Conservation (phyloP, 495 filamentous ascomycete species). For the Neurospora sp. region DNA sequence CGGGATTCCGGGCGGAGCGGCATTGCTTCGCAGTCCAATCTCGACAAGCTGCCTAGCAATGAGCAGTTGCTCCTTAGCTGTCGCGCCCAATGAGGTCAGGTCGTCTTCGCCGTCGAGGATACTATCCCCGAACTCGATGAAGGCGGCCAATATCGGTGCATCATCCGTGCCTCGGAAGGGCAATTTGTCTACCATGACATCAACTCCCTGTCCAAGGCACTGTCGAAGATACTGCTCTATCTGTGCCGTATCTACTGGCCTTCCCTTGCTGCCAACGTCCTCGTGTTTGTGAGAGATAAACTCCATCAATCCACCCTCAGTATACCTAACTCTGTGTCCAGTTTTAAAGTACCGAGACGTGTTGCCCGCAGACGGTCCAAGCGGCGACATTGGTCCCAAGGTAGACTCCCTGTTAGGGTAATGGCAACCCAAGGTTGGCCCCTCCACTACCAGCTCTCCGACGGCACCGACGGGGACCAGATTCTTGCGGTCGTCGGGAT, state of each 20-base stretch:
- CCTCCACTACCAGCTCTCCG: slow-evolving; percentile 39
- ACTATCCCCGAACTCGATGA: slow-evolving; percentile 35
- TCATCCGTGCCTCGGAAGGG: slow-evolving; percentile 27
- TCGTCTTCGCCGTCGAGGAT: slow-evolving; percentile 22
- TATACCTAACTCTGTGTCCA: slow-evolving; percentile 34
- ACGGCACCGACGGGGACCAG: slow-evolving; percentile 36
- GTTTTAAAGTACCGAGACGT: slow-evolving; percentile 29
- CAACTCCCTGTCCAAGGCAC: slow-evolving; percentile 34
- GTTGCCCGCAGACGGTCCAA: slow-evolving; percentile 4
- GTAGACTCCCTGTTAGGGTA: slow-evolving; percentile 24
- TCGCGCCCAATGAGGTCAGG: slow-evolving; percentile 18
- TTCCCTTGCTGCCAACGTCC: slow-evolving; percentile 19
- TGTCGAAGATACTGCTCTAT: slow-evolving; percentile 34
- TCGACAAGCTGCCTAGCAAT: slow-evolving; percentile 30
- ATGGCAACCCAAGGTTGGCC: slow-evolving; percentile 29
- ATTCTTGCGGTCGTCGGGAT: slow-evolving; percentile 37
- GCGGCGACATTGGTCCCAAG: slow-evolving; percentile 13
- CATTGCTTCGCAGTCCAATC: slow-evolving; percentile 22
- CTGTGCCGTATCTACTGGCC: slow-evolving; percentile 24
- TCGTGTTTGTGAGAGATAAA: slow-evolving; percentile 28
- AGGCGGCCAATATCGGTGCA: slow-evolving; percentile 27
- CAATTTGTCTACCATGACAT: slow-evolving; percentile 35
- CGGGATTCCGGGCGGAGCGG: slow-evolving; percentile 27
- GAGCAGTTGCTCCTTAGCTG: slow-evolving; percentile 27
- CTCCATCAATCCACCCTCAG: slow-evolving; percentile 33